Percentiles rank a stretch among this genome's conserved stretches.
These are phyloP conservation scores for Vigna angularis DNA, from an alignment of 306 rosid genomes.

Conservation along the genomic window DNA sequence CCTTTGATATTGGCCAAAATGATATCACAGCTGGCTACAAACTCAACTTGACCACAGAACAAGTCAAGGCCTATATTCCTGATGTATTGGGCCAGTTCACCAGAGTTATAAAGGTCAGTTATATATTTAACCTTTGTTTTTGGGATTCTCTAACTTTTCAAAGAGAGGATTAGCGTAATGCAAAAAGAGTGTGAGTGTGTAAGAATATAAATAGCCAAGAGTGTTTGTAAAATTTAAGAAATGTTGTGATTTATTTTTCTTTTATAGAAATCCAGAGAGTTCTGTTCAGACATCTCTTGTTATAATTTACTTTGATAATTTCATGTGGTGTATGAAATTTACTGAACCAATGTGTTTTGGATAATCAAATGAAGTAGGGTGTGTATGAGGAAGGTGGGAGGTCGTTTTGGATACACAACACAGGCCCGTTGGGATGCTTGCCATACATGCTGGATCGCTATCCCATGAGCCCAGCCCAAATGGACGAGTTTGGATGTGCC, in stretches of 20 bases:
- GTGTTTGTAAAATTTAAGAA: too few relatives aligned
- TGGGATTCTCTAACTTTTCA: too few relatives aligned
- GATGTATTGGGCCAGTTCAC: constrained; percentile 61
- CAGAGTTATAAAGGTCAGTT: constrained; percentile 51
- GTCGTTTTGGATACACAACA: constrained; percentile 77
- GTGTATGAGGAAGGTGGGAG: constrained; percentile 59
- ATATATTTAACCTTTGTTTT: neutral
- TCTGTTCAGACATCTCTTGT: too few relatives aligned
- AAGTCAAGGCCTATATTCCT: constrained; percentile 61
- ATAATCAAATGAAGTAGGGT: constrained; percentile 39
- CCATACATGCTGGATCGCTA: constrained; percentile 40
- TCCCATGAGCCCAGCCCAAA: constrained; percentile 43
- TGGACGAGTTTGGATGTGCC: constrained; percentile 57
- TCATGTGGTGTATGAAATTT: constrained; percentile 1
- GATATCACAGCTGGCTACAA: constrained; percentile 65
- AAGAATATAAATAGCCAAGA: too few relatives aligned
- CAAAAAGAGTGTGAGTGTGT: too few relatives aligned
- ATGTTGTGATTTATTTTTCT: too few relatives aligned
- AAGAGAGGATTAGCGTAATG: too few relatives aligned
- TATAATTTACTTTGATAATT: neutral
- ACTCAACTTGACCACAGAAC: constrained; percentile 58
- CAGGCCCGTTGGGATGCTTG: constrained; percentile 72
- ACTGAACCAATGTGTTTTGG: neutral
- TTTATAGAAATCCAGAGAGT: too few relatives aligned
- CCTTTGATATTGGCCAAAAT: constrained; percentile 73